Conservation (phyloP, 306 rosid genomes). For the Prunus mira region DNA sequence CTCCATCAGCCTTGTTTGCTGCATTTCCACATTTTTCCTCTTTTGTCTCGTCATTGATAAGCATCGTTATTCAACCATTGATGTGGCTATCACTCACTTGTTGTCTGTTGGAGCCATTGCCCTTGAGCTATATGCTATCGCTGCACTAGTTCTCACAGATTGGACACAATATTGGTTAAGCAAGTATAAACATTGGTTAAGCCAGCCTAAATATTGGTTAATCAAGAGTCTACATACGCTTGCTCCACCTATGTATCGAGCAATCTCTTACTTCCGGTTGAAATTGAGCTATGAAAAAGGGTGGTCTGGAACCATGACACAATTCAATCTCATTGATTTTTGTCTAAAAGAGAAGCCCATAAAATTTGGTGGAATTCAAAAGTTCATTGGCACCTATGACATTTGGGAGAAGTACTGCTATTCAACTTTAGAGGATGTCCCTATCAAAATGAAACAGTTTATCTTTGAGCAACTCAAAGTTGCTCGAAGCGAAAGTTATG, state of each 20-base stretch:
- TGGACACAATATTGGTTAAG: conserved; percentile 47
- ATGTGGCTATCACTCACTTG: conserved; percentile 23
- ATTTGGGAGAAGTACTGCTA: conserved; percentile 26
- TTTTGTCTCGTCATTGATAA: conserved; percentile 22
- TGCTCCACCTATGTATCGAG: not conserved
- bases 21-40: conserved; percentile 33
- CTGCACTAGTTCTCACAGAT: conserved; percentile 48
- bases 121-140: conserved; percentile 56
- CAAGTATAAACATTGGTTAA: no score
- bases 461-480: conserved; percentile 34
- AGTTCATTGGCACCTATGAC: conserved; percentile 30
- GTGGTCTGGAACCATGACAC: conserved; percentile 59
- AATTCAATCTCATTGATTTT: conserved; percentile 57
- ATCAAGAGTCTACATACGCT: conserved; percentile 25
- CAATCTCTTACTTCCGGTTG: not conserved
- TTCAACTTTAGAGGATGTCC: conserved; percentile 24
- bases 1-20: conserved; percentile 33
- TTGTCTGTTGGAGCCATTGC: conserved; percentile 45
- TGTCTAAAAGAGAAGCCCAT: conserved; percentile 44
- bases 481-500: not conserved
- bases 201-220: not conserved
- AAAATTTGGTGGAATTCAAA: conserved; percentile 32
- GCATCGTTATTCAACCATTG: not conserved
- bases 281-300: conserved; percentile 39
- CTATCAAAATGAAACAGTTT: conserved; percentile 33